A percentile compares a stretch with the other conserved stretches of the same genome.
phyloP scores from a whole-genome alignment of 192 early-diverging fungal genomes.

The Rhizophlyctis rosea region DNA sequence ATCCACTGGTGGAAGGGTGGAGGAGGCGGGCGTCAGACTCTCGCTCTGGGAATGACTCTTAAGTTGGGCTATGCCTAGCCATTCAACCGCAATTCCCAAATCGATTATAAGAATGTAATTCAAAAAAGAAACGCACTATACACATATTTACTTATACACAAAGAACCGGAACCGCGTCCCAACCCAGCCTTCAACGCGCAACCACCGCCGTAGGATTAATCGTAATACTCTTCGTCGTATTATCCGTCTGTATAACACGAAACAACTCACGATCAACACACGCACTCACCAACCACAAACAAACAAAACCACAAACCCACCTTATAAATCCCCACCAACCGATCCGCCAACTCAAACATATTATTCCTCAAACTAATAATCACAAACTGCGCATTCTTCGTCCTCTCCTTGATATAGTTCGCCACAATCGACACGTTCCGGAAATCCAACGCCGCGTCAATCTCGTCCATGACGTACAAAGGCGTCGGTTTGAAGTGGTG shows the following conservation, averaged over 20 bases:
- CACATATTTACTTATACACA: too few relatives aligned
- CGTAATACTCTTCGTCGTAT: slow-evolving; percentile 79
- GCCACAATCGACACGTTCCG: slow-evolving; percentile 98
- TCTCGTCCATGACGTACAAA: slow-evolving; percentile 99
- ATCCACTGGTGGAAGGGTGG: too few relatives aligned
- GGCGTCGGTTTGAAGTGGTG: slow-evolving; percentile 99
- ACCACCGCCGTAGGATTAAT: slow-evolving; percentile 50
- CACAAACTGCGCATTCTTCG: slow-evolving; percentile 96
- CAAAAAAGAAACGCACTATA: too few relatives aligned
- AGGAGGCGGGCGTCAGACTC: too few relatives aligned
- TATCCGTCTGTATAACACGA: slow-evolving; percentile 58
- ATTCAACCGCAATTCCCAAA: too few relatives aligned
- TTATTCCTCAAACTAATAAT: slow-evolving; percentile 98
- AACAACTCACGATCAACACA: not conserved
- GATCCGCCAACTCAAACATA: slow-evolving; percentile 99
- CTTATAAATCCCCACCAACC: slow-evolving; percentile 98
- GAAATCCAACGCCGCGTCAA: slow-evolving; percentile 98
- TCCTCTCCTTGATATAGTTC: slow-evolving; percentile 97
- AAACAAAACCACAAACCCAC: too few relatives aligned
- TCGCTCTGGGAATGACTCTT: too few relatives aligned
- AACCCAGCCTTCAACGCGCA: slow-evolving; percentile 1
- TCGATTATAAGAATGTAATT: too few relatives aligned
- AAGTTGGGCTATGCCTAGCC: too few relatives aligned
- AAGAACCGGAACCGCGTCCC: too few relatives aligned
- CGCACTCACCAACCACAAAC: not conserved